Percentiles rank a stretch among this genome's conserved stretches.
Evolutionary conservation across 1,284 basidiomycete species (phyloP).

Genomic region (Tilletia walkeri): DNA sequence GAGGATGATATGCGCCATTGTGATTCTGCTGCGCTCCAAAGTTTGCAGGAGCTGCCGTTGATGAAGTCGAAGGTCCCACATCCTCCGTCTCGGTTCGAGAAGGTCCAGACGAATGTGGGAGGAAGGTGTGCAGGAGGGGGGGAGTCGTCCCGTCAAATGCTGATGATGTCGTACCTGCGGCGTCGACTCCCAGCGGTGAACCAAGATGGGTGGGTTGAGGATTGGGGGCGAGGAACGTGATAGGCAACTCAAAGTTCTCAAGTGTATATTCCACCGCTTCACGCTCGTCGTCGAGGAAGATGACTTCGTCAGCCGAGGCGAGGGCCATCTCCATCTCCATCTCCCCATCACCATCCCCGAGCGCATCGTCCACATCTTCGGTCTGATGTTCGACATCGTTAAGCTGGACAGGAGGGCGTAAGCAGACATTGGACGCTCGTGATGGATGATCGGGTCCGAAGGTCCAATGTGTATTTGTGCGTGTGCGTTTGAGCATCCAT

Average conservation of each 20-base stretch:
- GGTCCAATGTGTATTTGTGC: neutral
- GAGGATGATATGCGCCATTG: no score
- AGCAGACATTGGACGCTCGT: neutral
- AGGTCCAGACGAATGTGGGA: neutral
- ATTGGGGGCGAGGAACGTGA: neutral
- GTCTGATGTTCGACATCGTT: neutral
- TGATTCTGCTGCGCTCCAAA: neutral
- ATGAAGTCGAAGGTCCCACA: neutral
- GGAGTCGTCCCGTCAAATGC: neutral
- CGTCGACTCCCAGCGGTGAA: no score
- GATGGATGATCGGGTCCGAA: conserved; percentile 14
- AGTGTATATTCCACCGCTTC: conserved; percentile 6
- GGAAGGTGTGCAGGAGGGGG: neutral
- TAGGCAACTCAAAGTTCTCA: conserved; percentile 8
- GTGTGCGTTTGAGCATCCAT: neutral
- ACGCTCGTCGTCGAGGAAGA: conserved; percentile 4
- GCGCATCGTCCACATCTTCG: neutral
- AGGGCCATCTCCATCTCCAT: neutral
- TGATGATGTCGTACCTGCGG: neutral
- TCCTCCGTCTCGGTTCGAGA: neutral
- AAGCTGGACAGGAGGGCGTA: neutral
- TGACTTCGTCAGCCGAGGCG: neutral
- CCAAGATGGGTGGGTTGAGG: neutral
- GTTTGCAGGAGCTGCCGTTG: neutral
- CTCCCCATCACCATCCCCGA: neutral